Base-by-base conservation (phyloP, 495 filamentous ascomycete species). In the Trichoderma reesei region DNA sequence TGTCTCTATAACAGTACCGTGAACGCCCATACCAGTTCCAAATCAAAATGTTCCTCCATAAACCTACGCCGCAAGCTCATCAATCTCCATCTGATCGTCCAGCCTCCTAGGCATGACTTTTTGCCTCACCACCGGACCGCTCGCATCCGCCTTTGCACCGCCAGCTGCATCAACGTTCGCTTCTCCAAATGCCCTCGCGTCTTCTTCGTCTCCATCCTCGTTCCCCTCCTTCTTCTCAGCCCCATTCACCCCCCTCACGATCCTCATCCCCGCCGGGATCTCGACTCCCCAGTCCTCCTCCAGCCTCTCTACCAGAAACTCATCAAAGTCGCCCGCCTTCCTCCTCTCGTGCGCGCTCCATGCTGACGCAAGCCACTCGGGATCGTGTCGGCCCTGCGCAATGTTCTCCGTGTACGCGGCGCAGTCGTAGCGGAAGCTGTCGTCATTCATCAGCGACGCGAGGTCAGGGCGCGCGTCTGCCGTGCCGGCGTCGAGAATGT, bases 251-350 rank as follows among this genome's bases (percentile, higher is more conserved):
- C 7, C 18, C 26, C 61, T 34, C 34, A 33, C 37, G 8, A 56
- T 31, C 33, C 60, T 65, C 62, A 70, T 61, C 41, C 64, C 66
- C 16, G 61, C 62, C 9, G 73, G 74, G 46, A 79, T 80, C 62
- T 87, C 84, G 63, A 88, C 81, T 0, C 82, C 86, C 89, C 89
- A 96, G 64, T 84, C 87, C 41, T 82, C 72, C 73, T 91, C 85
- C 41, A 85, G 88, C 44, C 88, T 79, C 4, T 76, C 67, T 60
- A 85, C 82, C 69, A 90, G 86, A 71, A 83, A 89, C 7, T 80
- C 74, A 65, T 93, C 85, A 67, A 88, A 93, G 20, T 82, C 76
- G n/a, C 91, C 90, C 2, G 78, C 72, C n/a, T 76, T 74, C 56
- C 90, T 82, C 67, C 84, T 76, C 63, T 79, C 69, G 70, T 86